Evolutionary conservation across 2,329 filamentous ascomycete genomes (phyloP).

Genomic region (Diaporthe destruens): DNA sequence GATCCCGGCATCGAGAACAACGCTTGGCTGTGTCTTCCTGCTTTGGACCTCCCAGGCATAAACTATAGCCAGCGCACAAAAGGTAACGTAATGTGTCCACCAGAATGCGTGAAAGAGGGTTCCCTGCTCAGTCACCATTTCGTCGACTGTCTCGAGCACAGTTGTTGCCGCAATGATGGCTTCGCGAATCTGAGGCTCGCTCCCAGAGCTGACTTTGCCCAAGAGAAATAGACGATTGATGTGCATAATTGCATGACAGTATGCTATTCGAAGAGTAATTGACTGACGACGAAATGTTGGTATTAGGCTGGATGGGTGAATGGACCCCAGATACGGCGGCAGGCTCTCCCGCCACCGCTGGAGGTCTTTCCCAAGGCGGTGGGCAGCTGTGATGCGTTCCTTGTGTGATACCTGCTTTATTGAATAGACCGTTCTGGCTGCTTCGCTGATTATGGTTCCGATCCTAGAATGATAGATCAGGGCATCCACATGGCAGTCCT

Average conservation of each 20-base stretch:
- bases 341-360: slow-evolving; percentile 55
- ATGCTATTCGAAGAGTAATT: slow-evolving; percentile 65
- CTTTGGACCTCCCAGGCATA: slow-evolving; percentile 67
- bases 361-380: slow-evolving; percentile 56
- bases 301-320: slow-evolving; percentile 60
- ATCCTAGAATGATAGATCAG: slow-evolving; percentile 37
- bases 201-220: slow-evolving; percentile 36
- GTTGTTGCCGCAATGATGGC: slow-evolving; percentile 13
- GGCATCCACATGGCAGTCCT: slow-evolving; percentile 34
- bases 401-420: slow-evolving; percentile 51
- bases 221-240: slow-evolving; percentile 68
- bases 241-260: slow-evolving; percentile 68
- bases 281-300: slow-evolving; percentile 62
- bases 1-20: slow-evolving; percentile 1
- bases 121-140: slow-evolving; percentile 41
- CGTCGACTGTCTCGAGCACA: slow-evolving; percentile 10
- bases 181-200: slow-evolving; percentile 9
- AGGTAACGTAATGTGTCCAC: slow-evolving; percentile 67
- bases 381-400: slow-evolving; percentile 50
- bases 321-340: slow-evolving; percentile 57
- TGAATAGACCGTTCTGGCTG: slow-evolving; percentile 51
- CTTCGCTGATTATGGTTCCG: slow-evolving; percentile 44
- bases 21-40: slow-evolving; percentile 10
- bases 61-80: slow-evolving; percentile 65
- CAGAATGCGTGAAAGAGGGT: slow-evolving; percentile 62